Conservation (phyloP, 768 basidiomycete genomes). For the Cystoderma amianthinum region DNA sequence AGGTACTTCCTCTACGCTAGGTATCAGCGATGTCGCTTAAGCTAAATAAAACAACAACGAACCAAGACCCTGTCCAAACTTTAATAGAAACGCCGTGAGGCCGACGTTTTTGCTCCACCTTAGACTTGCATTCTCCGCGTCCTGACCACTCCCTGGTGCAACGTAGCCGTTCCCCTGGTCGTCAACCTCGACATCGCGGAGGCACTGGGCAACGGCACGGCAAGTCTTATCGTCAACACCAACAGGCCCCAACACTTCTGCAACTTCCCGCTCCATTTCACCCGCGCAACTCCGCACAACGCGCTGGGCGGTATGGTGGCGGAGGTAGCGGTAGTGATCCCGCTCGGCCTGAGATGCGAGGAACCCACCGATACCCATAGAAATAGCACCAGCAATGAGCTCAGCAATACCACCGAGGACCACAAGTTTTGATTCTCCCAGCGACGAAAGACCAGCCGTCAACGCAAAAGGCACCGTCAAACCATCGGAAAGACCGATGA, state of each 20-base stretch:
- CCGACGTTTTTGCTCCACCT: constrained; percentile 78
- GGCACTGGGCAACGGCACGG: constrained; percentile 66
- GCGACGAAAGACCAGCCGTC: constrained; percentile 81
- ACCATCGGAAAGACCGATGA: constrained; percentile 89
- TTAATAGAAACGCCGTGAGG: constrained; percentile 88
- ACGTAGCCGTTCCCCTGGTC: constrained; percentile 12
- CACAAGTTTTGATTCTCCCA: constrained; percentile 88
- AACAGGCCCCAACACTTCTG: constrained; percentile 79
- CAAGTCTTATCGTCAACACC: constrained; percentile 85
- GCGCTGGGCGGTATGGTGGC: constrained; percentile 65
- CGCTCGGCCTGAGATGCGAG: constrained; percentile 95
- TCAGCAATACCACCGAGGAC: constrained; percentile 93
- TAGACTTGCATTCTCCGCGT: constrained; percentile 51
- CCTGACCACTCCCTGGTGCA: constrained; percentile 15
- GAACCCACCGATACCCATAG: constrained; percentile 98
- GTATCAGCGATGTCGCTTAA: background rate
- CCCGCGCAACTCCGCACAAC: constrained; percentile 88
- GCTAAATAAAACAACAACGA: constrained; percentile 16
- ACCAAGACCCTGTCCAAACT: constrained; percentile 93
- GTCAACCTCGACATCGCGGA: constrained; percentile 61
- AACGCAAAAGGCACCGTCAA: constrained; percentile 90
- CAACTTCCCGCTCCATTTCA: constrained; percentile 95
- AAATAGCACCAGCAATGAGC: constrained; percentile 92
- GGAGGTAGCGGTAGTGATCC: constrained; percentile 86
- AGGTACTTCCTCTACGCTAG: constrained; percentile 75